These are phyloP conservation scores for Ganoderma meredithae DNA, from an alignment of 1,284 basidiomycete genomes.

Conservation along the genomic window DNA sequence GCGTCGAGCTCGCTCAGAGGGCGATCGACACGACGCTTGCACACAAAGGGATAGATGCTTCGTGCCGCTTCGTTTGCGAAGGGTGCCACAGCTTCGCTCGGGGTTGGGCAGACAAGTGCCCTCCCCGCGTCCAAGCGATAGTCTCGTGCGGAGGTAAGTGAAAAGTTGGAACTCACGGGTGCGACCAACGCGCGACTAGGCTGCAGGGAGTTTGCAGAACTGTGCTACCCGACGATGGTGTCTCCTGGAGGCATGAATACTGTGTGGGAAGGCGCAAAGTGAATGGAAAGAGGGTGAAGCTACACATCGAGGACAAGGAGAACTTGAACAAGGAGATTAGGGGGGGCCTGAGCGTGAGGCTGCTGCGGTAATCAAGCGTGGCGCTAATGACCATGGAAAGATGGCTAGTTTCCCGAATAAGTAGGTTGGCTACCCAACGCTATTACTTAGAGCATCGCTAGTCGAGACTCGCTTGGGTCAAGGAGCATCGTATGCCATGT, in stretches of 20 bases:
- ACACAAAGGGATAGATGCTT: background rate
- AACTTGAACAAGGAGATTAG: background rate
- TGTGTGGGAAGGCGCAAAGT: background rate
- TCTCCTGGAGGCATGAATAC: background rate
- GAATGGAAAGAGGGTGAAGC: too few species aligned
- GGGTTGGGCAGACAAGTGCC: background rate
- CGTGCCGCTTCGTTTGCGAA: background rate
- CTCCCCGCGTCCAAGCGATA: background rate
- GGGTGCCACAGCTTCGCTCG: background rate
- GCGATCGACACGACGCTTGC: background rate
- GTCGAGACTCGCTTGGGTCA: background rate
- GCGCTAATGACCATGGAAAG: background rate
- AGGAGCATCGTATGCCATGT: background rate
- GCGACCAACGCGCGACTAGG: too few species aligned
- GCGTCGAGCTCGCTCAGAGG: background rate
- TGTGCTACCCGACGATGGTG: background rate
- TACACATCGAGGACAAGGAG: background rate
- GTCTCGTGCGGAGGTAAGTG: background rate
- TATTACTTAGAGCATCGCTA: background rate
- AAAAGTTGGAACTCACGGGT: background rate
- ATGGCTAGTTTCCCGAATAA: background rate
- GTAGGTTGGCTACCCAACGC: constrained; percentile 4
- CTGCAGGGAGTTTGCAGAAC: too few species aligned
- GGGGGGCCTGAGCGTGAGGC: background rate
- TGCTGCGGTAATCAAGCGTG: background rate